Base-by-base conservation (phyloP, 169 alveolate species). In the Hammondia hammondi region DNA sequence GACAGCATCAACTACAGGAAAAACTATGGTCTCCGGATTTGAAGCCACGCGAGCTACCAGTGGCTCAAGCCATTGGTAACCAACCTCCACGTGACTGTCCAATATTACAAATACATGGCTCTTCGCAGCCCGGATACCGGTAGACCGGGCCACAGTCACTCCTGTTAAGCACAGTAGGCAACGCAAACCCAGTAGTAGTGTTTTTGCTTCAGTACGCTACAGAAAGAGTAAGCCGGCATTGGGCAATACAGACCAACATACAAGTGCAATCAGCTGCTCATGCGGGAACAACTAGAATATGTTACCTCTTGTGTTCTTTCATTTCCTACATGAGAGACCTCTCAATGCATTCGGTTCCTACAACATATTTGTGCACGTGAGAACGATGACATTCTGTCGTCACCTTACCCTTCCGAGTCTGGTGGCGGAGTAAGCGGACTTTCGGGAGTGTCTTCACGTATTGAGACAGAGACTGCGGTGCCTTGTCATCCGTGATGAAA, bases 11-110 rank as follows among this genome's bases (percentile, higher is more conserved):
- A 67, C 77, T 27, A 21, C 32, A 27, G 97, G 97, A 84, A 94
- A 89, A 12, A 94, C 96, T 3, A 94, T 91, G 19, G 96, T 72
- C 48, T 94, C 92, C 14, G 96, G 95, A 17, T 94, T 48, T n/a
- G 93, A 96, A 29, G 82, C 67, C 9, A 96, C 70, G 35, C 97
- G 91, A 6, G 85, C 48, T 35, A 96, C 82, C 77, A 88, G 95
- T 3, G 97, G 97, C 91, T 96, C 97, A 32, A 96, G 92, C 97
- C 97, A 96, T 27, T 93, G 92, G n/a, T 81, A 48, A 7, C 48
- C 45, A 35, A 96, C 95, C 48, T 96, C 97, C 37, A 96, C 93
- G 43, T 96, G 97, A 56, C 96, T 92, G 90, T 96, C 97, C 32
- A 96, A 85, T 14, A 96, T 45, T 19, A 96, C 96, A 85, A 96